These are phyloP conservation scores for Lachancea waltii DNA, from an alignment of 805 yeast genomes.

Conservation along the genomic window DNA sequence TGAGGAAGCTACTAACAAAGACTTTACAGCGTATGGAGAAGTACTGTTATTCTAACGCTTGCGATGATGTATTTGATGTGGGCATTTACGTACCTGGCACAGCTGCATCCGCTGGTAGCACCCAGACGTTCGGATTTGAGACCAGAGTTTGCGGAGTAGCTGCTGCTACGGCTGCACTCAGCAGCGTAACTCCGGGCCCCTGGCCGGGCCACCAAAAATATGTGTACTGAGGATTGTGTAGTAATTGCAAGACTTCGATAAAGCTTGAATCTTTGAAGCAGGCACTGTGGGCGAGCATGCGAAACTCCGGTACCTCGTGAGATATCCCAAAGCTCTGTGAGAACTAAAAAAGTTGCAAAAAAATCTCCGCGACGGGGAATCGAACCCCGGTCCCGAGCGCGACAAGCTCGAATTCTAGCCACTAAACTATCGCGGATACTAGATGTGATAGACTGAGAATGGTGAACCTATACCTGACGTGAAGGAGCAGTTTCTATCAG, in stretches of 20 bases:
- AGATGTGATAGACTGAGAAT: not conserved
- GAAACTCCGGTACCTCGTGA: too few species aligned
- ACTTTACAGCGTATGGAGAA: slow-evolving; percentile 53
- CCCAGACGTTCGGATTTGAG: slow-evolving; percentile 88
- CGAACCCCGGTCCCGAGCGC: slow-evolving; percentile 25
- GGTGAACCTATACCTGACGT: too few species aligned
- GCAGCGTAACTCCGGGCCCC: too few species aligned
- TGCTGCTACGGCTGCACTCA: too few species aligned
- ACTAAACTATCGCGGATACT: slow-evolving; percentile 12
- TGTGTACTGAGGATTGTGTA: not conserved
- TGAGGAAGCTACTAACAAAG: slow-evolving; percentile 3
- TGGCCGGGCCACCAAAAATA: too few species aligned
- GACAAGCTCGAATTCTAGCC: slow-evolving; percentile 20
- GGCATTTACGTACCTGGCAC: slow-evolving; percentile 85
- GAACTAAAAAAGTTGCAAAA: too few species aligned
- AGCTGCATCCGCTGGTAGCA: slow-evolving; percentile 83
- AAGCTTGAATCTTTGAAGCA: too few species aligned
- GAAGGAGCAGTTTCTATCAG: too few species aligned
- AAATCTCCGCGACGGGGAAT: slow-evolving; percentile 25
- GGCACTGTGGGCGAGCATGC: too few species aligned
- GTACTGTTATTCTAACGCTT: slow-evolving; percentile 58
- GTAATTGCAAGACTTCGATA: not conserved
- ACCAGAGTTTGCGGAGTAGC: slow-evolving; percentile 50
- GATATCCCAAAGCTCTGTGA: too few species aligned
- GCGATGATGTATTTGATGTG: slow-evolving; percentile 82